A percentile compares a stretch with the other conserved stretches of the same genome.
Evolutionary conservation across 768 basidiomycete genomes (phyloP).

Genomic region (Mrakia gelida): DNA sequence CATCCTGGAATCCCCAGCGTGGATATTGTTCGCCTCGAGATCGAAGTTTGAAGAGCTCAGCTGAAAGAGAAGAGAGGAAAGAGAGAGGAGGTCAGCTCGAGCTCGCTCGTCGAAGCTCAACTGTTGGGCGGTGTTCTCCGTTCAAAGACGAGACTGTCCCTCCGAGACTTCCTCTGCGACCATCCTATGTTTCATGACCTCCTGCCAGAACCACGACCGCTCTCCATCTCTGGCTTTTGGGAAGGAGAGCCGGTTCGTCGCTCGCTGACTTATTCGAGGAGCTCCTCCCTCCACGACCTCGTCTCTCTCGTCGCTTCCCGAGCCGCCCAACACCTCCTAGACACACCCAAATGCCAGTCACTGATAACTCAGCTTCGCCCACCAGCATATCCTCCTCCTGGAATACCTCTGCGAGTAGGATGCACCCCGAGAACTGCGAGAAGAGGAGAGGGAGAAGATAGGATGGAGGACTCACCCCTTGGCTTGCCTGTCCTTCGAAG

Average conservation of each 20-base stretch:
- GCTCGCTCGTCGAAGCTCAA: neutral
- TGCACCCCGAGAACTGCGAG: neutral
- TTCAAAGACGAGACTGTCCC: neutral
- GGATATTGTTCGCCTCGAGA: constrained; percentile 27
- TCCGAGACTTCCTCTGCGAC: neutral
- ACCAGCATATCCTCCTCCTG: neutral
- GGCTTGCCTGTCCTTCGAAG: constrained; percentile 10
- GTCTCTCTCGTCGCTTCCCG: neutral
- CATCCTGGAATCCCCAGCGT: constrained; percentile 20
- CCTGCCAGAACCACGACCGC: too few species aligned
- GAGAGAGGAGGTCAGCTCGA: neutral
- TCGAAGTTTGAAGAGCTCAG: constrained; percentile 25
- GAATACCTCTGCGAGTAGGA: neutral
- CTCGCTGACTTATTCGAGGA: too few species aligned
- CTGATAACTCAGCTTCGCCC: too few species aligned
- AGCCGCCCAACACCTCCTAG: too few species aligned
- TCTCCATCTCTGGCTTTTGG: too few species aligned
- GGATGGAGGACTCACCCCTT: constrained; percentile 17
- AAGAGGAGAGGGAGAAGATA: neutral
- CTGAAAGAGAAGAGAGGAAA: neutral
- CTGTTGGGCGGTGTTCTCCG: neutral
- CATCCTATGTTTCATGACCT: too few species aligned
- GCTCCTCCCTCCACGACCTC: too few species aligned
- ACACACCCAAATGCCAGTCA: neutral
- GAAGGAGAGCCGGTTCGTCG: too few species aligned